These are phyloP conservation scores for Populus hybrid DNA, from an alignment of 441 rosid species.

Conservation along the genomic window DNA sequence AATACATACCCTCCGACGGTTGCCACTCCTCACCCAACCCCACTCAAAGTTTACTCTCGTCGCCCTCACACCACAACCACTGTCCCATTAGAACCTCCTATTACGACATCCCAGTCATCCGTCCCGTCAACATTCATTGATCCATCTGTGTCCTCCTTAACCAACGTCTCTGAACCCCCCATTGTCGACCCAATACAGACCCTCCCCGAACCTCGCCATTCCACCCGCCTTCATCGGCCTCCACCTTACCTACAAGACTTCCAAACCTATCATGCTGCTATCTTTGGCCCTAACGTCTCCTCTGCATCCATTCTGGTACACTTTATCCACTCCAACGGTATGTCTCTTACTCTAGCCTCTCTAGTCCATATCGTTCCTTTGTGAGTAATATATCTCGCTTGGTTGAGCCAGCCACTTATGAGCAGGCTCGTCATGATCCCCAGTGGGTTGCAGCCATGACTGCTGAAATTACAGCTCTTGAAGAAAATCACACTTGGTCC, in stretches of 20 bases:
- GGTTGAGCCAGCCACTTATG: background rate
- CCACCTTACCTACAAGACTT: background rate
- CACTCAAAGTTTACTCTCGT: background rate
- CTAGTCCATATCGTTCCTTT: background rate
- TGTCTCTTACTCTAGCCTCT: background rate
- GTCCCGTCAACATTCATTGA: too few species aligned
- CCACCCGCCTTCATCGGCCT: background rate
- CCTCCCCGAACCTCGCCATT: background rate
- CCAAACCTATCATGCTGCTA: background rate
- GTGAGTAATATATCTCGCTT: background rate
- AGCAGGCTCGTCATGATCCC: too few species aligned
- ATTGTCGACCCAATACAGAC: too few species aligned
- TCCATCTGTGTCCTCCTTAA: too few species aligned
- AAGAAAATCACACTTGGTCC: background rate
- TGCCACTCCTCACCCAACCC: too few species aligned
- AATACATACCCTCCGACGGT: too few species aligned
- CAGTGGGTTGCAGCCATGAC: background rate
- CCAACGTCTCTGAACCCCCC: too few species aligned
- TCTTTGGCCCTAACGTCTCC: background rate
- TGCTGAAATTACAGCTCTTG: background rate
- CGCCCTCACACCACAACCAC: background rate
- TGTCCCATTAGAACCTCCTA: background rate
- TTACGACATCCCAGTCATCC: too few species aligned
- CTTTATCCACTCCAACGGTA: background rate
- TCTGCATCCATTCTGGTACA: background rate